Evolutionary conservation across 2,329 filamentous ascomycete genomes (phyloP).

Genomic region (Hypoxylon sp.): DNA sequence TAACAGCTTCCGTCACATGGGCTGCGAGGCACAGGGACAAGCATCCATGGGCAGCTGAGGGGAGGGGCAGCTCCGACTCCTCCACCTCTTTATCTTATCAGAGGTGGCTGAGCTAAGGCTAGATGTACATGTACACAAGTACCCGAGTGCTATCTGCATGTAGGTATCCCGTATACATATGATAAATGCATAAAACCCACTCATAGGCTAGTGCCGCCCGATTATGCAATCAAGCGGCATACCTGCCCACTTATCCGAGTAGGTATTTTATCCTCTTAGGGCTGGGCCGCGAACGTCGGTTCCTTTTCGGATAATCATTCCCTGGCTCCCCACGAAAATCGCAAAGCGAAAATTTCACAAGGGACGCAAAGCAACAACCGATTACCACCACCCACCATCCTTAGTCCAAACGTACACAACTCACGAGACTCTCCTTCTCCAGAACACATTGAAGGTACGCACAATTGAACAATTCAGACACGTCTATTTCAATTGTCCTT

Average conservation of each 20-base stretch:
- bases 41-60: constrained; percentile 19
- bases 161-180: not conserved
- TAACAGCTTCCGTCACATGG: constrained; percentile 16
- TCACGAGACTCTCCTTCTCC: constrained; percentile 47
- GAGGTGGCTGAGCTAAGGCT: not conserved
- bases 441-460: constrained; percentile 50
- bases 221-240: no score
- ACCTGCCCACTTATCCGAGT: no score
- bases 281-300: constrained; percentile 45
- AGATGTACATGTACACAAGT: not conserved
- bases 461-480: not conserved
- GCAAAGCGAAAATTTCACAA: constrained; percentile 50
- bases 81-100: constrained; percentile 11
- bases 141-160: not conserved
- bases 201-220: no score
- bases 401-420: constrained; percentile 41
- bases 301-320: constrained; percentile 50
- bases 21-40: constrained; percentile 21
- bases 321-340: constrained; percentile 51
- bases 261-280: constrained; percentile 23
- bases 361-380: constrained; percentile 34
- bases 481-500: constrained; percentile 3
- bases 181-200: no score
- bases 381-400: constrained; percentile 2
- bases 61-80: not conserved